A percentile compares a stretch with the other conserved stretches of the same genome.
These are phyloP conservation scores for Coemansia reversa DNA, from an alignment of 192 early-diverging fungal genomes.

Conservation along the genomic window DNA sequence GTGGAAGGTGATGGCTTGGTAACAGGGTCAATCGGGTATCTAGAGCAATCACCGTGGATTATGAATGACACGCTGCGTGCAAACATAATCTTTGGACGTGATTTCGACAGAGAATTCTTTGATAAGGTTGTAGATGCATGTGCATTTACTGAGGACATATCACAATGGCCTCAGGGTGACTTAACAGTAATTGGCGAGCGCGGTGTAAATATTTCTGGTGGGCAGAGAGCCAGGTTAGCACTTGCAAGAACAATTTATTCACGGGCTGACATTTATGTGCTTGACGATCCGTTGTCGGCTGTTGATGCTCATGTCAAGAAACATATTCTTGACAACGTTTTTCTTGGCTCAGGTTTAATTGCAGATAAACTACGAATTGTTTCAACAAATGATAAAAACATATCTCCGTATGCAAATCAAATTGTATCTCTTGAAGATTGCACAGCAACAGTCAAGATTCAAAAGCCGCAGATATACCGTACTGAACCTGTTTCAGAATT, in stretches of 20 bases:
- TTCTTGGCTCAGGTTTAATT: slow-evolving; percentile 59
- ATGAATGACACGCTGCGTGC: slow-evolving; percentile 75
- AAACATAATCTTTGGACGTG: slow-evolving; percentile 71
- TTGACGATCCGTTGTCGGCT: slow-evolving; percentile 87
- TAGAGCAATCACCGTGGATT: slow-evolving; percentile 86
- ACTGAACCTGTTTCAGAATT: not conserved
- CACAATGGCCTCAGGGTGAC: slow-evolving; percentile 53
- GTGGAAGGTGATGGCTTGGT: slow-evolving; percentile 52
- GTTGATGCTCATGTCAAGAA: too few species aligned
- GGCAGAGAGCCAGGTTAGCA: slow-evolving; percentile 84
- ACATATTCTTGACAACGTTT: slow-evolving; percentile 70
- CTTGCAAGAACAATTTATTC: slow-evolving; percentile 78
- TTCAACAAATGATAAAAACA: slow-evolving; percentile 79
- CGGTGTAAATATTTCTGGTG: slow-evolving; percentile 63
- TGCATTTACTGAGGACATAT: slow-evolving; percentile 58
- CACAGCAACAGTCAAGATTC: slow-evolving; percentile 7
- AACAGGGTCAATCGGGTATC: slow-evolving; percentile 71
- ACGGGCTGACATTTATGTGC: slow-evolving; percentile 71
- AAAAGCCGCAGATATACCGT: slow-evolving; percentile 17
- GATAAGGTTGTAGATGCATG: slow-evolving; percentile 60
- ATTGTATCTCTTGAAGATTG: slow-evolving; percentile 73
- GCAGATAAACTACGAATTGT: slow-evolving; percentile 76
- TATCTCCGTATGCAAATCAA: slow-evolving; percentile 71
- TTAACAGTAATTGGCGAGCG: slow-evolving; percentile 55
- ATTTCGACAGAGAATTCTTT: slow-evolving; percentile 57